Evolutionary conservation across 805 yeast genomes (phyloP), one percentile per base, ranked within the genome.

Genomic region (Blastobotrys parvus): DNA sequence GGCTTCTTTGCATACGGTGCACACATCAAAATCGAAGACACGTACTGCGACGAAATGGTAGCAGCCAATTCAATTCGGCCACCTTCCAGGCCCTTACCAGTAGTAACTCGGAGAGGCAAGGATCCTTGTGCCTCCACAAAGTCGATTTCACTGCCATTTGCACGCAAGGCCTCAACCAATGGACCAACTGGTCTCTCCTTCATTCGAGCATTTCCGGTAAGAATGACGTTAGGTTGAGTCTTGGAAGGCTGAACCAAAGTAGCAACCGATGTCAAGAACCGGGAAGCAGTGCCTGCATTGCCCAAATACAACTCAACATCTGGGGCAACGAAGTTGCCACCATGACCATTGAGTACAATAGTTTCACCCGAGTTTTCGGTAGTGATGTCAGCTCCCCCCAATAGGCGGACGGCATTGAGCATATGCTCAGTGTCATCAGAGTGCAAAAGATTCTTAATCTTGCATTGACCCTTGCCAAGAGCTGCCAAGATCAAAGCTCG

Each of bases 141-240:
- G 32, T 77, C 78, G 39, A 92, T 75, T 10, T 67, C 58, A 2
- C 88, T 77, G 32, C 97, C 97, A 55, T 89, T 90, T 7, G 74
- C 64, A 44, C 82, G 72, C 52, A 92, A 70, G 3, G 98, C 95
- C 54, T 88, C 95, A 10, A 92, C 96, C 44, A 92, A 72, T 2
- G 97, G 96, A 25, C 95, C 97, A 55, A 87, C 86, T 16, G 98
- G 98, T 55, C 98, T 75, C 63, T 89, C 94, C 63, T 89, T 94
- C 98, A 92, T 92, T 64, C 98, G 77, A 39, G 85, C 82, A 63
- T 92, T 92, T 53, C 98, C 98, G 1, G 97, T 92, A 49, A 92
- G 71, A 4, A 78, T 67, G 22, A 88, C 78, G 46, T 68, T 57
- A 27, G 71, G 67, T 3, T 57, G 42, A 3, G 54, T 59, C 2